phyloP scores from a whole-genome alignment of 2,329 filamentous ascomycete genomes.

The Sporothrix schenckii region DNA sequence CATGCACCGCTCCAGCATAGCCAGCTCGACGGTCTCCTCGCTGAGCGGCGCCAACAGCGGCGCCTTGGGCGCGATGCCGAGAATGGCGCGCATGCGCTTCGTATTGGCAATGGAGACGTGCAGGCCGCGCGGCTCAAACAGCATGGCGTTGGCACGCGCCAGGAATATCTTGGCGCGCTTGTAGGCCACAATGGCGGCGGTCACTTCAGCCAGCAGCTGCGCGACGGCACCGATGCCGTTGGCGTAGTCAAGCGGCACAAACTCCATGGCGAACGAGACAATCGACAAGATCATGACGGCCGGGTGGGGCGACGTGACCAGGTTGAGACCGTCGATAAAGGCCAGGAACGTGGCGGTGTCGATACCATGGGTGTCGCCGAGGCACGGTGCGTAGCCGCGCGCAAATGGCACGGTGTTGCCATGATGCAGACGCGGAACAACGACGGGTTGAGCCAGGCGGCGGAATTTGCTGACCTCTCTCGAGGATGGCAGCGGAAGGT shows the following conservation, averaged over 20 bases:
- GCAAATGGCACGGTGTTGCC: constrained; percentile 37
- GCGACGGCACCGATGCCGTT: constrained; percentile 39
- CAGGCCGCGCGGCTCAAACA: constrained; percentile 43
- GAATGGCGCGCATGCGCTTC: constrained; percentile 37
- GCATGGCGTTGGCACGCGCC: constrained; percentile 40
- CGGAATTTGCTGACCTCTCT: neutral
- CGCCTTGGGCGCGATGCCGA: constrained; percentile 37
- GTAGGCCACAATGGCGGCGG: constrained; percentile 39
- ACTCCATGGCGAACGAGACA: constrained; percentile 37
- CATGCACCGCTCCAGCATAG: constrained; percentile 37
- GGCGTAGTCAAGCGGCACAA: constrained; percentile 41
- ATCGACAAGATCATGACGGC: constrained; percentile 39
- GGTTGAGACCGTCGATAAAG: constrained; percentile 46
- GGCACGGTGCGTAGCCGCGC: constrained; percentile 38
- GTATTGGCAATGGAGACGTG: constrained; percentile 39
- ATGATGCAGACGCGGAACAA: constrained; percentile 19
- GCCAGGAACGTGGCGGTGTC: constrained; percentile 39
- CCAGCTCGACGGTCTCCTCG: constrained; percentile 37
- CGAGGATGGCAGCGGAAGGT: neutral
- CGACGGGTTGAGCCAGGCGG: constrained; percentile 15
- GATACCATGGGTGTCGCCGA: constrained; percentile 38
- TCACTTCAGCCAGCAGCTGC: constrained; percentile 36
- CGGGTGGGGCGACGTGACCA: constrained; percentile 42
- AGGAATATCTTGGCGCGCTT: constrained; percentile 40
- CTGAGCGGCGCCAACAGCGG: constrained; percentile 37